phyloP scores from a whole-genome alignment of 495 filamentous ascomycete genomes.

The Sporormia fimetaria region DNA sequence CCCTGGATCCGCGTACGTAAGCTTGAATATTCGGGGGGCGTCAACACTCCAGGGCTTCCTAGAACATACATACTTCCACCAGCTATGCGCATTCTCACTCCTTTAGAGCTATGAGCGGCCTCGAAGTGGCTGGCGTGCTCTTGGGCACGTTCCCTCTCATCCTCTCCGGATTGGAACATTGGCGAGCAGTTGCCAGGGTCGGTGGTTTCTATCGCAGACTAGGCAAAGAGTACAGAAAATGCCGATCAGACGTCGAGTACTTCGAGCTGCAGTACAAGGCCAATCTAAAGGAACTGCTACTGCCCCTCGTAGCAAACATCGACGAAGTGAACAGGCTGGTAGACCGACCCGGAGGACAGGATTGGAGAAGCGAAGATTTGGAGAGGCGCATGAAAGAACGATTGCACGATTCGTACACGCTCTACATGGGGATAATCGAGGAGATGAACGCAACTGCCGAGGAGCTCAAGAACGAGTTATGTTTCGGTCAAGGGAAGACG shows the following conservation, averaged over 20 bases:
- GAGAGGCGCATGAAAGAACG: conserved; percentile 2
- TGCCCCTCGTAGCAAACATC: conserved; percentile 4
- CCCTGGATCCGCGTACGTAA: no score
- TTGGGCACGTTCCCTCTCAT: conserved; percentile 30
- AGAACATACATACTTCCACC: neutral
- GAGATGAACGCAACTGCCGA: conserved; percentile 16
- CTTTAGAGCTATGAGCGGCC: conserved; percentile 27
- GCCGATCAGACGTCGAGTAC: conserved; percentile 6
- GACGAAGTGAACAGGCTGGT: conserved; percentile 5
- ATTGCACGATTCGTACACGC: conserved; percentile 14
- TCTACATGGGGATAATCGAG: conserved; percentile 11
- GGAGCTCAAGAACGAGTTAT: conserved; percentile 10
- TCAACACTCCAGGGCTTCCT: no score
- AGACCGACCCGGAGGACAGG: conserved; percentile 3
- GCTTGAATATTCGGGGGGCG: no score
- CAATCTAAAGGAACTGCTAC: conserved; percentile 13
- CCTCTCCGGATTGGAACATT: conserved; percentile 28
- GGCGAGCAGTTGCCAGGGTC: conserved; percentile 24
- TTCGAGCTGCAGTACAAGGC: conserved; percentile 4
- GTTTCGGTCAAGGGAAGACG: conserved; percentile 3
- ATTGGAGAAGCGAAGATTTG: conserved; percentile 1
- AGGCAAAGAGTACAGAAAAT: conserved; percentile 25
- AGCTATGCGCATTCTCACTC: neutral
- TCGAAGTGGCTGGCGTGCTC: conserved; percentile 32
- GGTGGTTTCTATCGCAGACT: conserved; percentile 25